phyloP scores from a whole-genome alignment of 352 stramenopile genomes.

The Pythium scleroteichum region DNA sequence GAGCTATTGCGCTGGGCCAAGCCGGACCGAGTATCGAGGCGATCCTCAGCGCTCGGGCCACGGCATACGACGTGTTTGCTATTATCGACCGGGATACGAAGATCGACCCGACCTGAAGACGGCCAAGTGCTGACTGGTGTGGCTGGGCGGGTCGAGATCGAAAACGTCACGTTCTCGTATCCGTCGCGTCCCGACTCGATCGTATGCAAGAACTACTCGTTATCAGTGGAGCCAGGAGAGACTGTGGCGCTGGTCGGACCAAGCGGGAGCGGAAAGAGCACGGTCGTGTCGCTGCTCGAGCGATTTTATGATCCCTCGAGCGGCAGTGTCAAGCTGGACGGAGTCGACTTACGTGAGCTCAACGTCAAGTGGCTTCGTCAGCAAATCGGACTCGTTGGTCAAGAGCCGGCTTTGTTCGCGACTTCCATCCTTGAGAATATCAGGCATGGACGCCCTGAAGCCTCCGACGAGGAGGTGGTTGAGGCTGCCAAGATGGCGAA shows the following conservation, averaged over 20 bases:
- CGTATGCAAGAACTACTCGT: slow-evolving; percentile 28
- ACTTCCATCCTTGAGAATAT: slow-evolving; percentile 28
- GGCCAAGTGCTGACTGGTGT: slow-evolving; percentile 38
- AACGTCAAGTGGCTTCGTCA: slow-evolving; percentile 76
- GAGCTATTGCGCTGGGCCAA: slow-evolving; percentile 39
- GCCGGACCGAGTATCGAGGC: slow-evolving; percentile 35
- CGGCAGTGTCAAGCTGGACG: slow-evolving; percentile 28
- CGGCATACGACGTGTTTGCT: slow-evolving; percentile 38
- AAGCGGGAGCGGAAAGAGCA: slow-evolving; percentile 78
- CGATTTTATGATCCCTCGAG: slow-evolving; percentile 85
- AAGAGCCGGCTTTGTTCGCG: slow-evolving; percentile 52
- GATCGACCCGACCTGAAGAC: slow-evolving; percentile 28
- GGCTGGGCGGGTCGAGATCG: slow-evolving; percentile 47
- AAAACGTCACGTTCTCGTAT: slow-evolving; percentile 62
- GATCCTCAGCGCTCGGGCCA: slow-evolving; percentile 26
- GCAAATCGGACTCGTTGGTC: slow-evolving; percentile 88
- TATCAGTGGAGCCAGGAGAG: slow-evolving; percentile 37
- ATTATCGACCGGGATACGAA: slow-evolving; percentile 37
- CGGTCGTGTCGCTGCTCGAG: slow-evolving; percentile 88
- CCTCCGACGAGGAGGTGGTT: slow-evolving; percentile 11
- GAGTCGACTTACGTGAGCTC: slow-evolving; percentile 48
- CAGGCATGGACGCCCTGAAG: slow-evolving; percentile 5
- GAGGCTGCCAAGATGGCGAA: slow-evolving; percentile 32
- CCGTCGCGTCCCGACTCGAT: slow-evolving; percentile 29
- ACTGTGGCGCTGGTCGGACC: slow-evolving; percentile 43